Percentiles rank a stretch among this genome's conserved stretches.
Evolutionary conservation across 805 yeast species (phyloP).

Genomic region (Kazachstania psychrophila): DNA sequence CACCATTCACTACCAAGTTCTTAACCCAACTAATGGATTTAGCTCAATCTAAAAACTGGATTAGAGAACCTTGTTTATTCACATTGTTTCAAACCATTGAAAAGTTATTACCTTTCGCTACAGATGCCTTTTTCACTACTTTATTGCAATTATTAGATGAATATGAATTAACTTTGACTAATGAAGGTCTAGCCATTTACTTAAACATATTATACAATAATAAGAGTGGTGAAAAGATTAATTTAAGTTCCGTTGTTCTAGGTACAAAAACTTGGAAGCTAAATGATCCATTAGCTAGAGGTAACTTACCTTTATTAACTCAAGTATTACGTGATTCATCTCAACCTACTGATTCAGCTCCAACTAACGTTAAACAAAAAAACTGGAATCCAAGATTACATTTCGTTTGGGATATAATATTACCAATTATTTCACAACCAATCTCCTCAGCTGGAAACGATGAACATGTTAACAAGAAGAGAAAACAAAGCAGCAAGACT

Average conservation of each 20-base stretch:
- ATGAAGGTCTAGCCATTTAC: constrained; percentile 74
- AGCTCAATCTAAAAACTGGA: constrained; percentile 66
- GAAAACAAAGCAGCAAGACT: constrained; percentile 28
- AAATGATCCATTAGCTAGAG: constrained; percentile 63
- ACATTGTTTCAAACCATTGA: constrained; percentile 53
- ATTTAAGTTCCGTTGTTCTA: constrained; percentile 9
- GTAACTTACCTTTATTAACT: constrained; percentile 52
- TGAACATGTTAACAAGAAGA: constrained; percentile 32
- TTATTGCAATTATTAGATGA: constrained; percentile 41
- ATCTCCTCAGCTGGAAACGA: constrained; percentile 10
- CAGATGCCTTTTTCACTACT: constrained; percentile 12
- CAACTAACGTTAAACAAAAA: constrained; percentile 41
- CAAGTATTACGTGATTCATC: constrained; percentile 52
- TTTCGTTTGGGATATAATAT: constrained; percentile 61
- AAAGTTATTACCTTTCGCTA: constrained; percentile 19
- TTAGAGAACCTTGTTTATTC: constrained; percentile 69
- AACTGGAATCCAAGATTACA: constrained; percentile 70
- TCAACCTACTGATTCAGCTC: constrained; percentile 28
- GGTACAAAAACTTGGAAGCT: constrained; percentile 46
- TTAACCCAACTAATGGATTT: constrained; percentile 44
- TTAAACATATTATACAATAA: constrained; percentile 27
- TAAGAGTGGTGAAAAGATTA: constrained; percentile 1
- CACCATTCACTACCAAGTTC: constrained; percentile 33
- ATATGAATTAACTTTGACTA: constrained; percentile 49
- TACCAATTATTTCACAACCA: constrained; percentile 35